Evolutionary conservation across 345 rosid genomes (phyloP).

Genomic region (Hibiscus tridactylites): DNA sequence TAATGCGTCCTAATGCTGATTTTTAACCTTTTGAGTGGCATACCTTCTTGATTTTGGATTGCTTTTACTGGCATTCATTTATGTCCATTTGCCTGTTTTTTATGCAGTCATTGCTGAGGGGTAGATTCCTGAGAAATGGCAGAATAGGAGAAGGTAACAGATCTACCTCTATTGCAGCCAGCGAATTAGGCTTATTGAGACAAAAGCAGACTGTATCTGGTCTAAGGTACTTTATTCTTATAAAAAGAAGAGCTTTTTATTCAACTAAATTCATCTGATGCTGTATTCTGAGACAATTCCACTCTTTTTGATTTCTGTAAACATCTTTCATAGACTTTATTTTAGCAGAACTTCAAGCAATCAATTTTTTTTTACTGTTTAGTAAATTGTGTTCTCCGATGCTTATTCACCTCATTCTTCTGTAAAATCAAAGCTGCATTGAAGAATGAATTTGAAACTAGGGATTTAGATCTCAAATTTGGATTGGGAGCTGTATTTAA

Average conservation of each 20-base stretch:
- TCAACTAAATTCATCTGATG: neutral
- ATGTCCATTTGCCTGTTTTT: conserved; percentile 1
- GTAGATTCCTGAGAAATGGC: conserved; percentile 87
- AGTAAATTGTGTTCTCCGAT: neutral
- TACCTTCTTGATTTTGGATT: neutral
- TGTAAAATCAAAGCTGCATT: neutral
- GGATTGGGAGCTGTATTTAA: neutral
- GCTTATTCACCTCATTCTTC: too few relatives aligned
- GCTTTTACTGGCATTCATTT: neutral
- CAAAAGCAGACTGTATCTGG: conserved; percentile 87
- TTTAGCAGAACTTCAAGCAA: neutral
- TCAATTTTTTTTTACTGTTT: neutral
- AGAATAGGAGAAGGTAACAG: conserved; percentile 45
- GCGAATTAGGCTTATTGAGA: conserved; percentile 83
- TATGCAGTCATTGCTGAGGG: conserved; percentile 79
- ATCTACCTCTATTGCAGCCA: conserved; percentile 59
- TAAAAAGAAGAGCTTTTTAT: neutral
- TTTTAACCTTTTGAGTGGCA: neutral
- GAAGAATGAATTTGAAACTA: neutral
- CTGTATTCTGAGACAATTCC: neutral
- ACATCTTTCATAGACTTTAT: neutral
- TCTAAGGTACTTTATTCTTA: conserved; percentile 50
- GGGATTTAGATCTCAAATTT: neutral
- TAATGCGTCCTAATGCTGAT: neutral
- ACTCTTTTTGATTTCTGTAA: neutral